phyloP scores from a whole-genome alignment of 2,329 filamentous ascomycete genomes.

The Grosmannia clavigera region DNA sequence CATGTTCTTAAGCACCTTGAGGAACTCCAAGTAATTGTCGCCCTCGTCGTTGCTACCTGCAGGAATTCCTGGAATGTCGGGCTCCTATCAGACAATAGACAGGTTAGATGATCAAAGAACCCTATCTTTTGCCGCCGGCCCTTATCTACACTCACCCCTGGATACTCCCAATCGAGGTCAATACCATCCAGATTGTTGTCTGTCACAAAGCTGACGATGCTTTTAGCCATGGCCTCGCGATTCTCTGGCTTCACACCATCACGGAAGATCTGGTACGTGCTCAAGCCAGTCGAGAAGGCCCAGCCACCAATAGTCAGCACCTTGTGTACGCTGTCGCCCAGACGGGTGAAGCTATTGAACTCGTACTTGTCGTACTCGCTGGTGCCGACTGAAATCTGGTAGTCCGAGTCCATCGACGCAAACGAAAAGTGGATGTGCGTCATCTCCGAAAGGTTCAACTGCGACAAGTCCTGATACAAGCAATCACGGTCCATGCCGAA shows the following conservation, averaged over 20 bases:
- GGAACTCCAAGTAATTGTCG: conserved; percentile 23
- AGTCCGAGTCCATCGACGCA: conserved; percentile 13
- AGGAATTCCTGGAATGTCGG: conserved; percentile 19
- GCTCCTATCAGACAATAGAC: not conserved
- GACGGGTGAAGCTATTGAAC: conserved; percentile 18
- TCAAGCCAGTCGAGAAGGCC: conserved; percentile 25
- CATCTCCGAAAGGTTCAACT: conserved; percentile 14
- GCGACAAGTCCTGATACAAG: conserved; percentile 15
- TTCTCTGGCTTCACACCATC: conserved; percentile 8
- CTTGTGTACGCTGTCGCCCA: conserved; percentile 19
- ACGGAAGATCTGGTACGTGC: conserved; percentile 25
- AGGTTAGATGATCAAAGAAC: too few relatives aligned
- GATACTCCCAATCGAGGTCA: conserved; percentile 10
- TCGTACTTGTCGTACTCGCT: conserved; percentile 12
- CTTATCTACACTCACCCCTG: not conserved
- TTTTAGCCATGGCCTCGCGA: conserved; percentile 4
- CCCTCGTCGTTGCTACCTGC: conserved; percentile 17
- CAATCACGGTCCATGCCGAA: conserved; percentile 20
- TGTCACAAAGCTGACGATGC: conserved; percentile 5
- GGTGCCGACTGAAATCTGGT: conserved; percentile 12
- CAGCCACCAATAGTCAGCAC: conserved; percentile 32
- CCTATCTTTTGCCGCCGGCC: too few relatives aligned
- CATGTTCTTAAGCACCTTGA: conserved; percentile 12
- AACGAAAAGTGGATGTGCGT: conserved; percentile 23
- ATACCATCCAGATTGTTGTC: conserved; percentile 5